Conservation (phyloP, 768 basidiomycete species). For the Trametes maxima region DNA sequence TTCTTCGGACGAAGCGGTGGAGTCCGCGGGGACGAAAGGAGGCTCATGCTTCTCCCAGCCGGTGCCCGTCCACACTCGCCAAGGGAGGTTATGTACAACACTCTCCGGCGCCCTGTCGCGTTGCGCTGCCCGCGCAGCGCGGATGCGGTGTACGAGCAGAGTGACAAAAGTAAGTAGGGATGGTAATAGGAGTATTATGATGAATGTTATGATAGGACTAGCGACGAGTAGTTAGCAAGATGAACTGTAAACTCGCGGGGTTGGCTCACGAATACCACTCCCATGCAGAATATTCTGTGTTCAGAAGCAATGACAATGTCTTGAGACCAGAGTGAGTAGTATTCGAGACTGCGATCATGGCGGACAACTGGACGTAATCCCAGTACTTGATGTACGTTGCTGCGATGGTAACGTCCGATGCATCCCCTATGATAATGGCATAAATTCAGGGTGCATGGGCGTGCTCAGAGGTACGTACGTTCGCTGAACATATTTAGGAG, state of each 20-base stretch:
- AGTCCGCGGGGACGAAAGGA: constrained; percentile 20
- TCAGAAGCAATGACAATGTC: constrained; percentile 77
- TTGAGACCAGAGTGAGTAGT: constrained; percentile 77
- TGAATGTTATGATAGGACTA: constrained; percentile 84
- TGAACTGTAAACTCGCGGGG: neutral
- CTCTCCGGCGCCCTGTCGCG: constrained; percentile 84
- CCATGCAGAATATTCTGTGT: constrained; percentile 80
- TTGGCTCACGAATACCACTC: constrained; percentile 87
- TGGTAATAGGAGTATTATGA: constrained; percentile 87
- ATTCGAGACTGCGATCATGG: constrained; percentile 73
- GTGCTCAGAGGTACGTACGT: constrained; percentile 48
- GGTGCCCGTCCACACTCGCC: constrained; percentile 79
- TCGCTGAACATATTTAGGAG: constrained; percentile 93
- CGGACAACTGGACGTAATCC: constrained; percentile 70
- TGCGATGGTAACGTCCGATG: constrained; percentile 81
- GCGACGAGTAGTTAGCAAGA: too few relatives aligned
- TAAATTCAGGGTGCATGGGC: constrained; percentile 12
- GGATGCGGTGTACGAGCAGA: constrained; percentile 85
- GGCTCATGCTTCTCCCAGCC: constrained; percentile 80
- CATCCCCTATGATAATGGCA: constrained; percentile 57
- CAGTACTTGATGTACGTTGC: constrained; percentile 88
- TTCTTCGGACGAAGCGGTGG: constrained; percentile 8
- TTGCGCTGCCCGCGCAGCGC: constrained; percentile 78
- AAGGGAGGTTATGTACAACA: constrained; percentile 76
- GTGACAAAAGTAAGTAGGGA: constrained; percentile 88